Evolutionary conservation across 2,329 filamentous ascomycete genomes (phyloP), one percentile per base, ranked within the genome.

Genomic region (Akanthomyces uredinophilus): DNA sequence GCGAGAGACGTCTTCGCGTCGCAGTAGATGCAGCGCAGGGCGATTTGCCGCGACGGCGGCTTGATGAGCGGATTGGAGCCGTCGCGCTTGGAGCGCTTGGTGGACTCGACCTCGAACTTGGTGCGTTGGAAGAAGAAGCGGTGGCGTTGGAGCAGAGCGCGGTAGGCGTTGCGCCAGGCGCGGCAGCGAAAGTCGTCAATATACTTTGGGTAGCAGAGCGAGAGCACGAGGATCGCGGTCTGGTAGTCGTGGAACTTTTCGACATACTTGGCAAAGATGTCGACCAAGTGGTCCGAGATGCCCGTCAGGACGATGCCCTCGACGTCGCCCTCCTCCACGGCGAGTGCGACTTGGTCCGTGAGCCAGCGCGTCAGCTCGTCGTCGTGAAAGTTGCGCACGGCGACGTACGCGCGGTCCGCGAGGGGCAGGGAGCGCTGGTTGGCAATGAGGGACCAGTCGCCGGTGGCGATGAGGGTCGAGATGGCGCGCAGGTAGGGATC

Each of bases 401-500:
- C 91, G 32, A 94, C 83, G 61, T 87, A 89, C 22, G 89, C 83
- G 41, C 91, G 87, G 70, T 94, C 90, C 14, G 86, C 82, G 2
- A 95, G 81, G 1, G 90, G 88, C 2, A 96, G 81, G 32, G 90
- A 89, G 22, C 82, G 79, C 70, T 92, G 90, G 65, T 88, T 84
- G 44, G 89, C 87, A 46, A 95, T 89, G 46, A 83, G 82, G 20
- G 83, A 78, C 91, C 91, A 95, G 71, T 92, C 84, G 5, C 88
- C 88, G 0, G 87, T 91, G 11, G 88, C 87, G 64, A 95, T 90
- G 66, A 91, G 87, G 3, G 87, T 87, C 27, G 91, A 90, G 53
- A 95, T 88, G 6, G 90, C 90, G 61, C 90, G 87, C 27, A 95
- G 82, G 70, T 93, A 94, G 0, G 90, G 88, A 68, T 95, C 90